Evolutionary conservation across 345 rosid genomes (phyloP).

Genomic region (Eucalyptus tenuipes): DNA sequence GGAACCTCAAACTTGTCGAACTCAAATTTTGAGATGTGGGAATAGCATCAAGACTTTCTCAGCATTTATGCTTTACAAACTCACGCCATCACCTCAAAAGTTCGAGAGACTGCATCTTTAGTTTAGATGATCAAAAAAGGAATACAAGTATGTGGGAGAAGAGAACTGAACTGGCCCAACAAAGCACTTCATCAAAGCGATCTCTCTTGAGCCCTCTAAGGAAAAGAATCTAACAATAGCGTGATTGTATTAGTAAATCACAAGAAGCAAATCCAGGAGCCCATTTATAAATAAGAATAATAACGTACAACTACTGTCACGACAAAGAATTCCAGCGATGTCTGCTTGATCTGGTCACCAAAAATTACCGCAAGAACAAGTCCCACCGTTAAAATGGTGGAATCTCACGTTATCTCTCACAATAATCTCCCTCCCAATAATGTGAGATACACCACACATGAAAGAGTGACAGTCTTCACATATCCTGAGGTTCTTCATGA

Average conservation of each 20-base stretch:
- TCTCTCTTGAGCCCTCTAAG: not conserved
- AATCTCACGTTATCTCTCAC: conserved; percentile 66
- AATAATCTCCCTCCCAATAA: conserved; percentile 40
- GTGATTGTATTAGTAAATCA: not conserved
- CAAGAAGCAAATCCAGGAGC: not conserved
- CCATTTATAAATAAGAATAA: not conserved
- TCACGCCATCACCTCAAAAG: not conserved
- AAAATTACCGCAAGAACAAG: conserved; percentile 62
- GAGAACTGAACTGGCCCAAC: not conserved
- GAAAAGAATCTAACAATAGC: not conserved
- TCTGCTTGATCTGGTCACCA: conserved; percentile 32
- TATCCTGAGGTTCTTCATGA: conserved; percentile 67
- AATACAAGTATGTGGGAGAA: not conserved
- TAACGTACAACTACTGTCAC: not conserved
- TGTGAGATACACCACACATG: conserved; percentile 42
- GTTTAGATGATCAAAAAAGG: not conserved
- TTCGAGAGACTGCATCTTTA: not conserved
- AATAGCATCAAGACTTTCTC: not conserved
- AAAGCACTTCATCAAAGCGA: not conserved
- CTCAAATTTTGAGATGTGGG: not conserved
- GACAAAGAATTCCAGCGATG: not conserved
- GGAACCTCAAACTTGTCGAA: not conserved
- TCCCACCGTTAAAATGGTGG: conserved; percentile 63
- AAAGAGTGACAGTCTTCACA: conserved; percentile 70
- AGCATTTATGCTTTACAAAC: not conserved